phyloP scores from a whole-genome alignment of 129 eudicot species.

The Heracleum sosnowskyi region DNA sequence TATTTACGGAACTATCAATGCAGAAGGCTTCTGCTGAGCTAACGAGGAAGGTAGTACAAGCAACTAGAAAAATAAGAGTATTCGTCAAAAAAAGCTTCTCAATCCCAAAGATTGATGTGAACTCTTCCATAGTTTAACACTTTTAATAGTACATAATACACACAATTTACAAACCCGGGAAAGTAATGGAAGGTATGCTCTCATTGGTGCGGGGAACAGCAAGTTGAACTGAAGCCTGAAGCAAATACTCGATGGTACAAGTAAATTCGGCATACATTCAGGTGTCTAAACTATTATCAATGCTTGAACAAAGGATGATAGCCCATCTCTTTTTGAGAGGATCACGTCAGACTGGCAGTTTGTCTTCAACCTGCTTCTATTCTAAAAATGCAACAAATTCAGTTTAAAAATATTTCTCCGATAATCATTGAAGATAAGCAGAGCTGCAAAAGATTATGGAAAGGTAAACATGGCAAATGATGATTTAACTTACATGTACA shows the following conservation, averaged over 20 bases:
- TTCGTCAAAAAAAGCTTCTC: neutral
- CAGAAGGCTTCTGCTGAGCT: neutral
- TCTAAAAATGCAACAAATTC: conserved; percentile 5
- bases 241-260: neutral
- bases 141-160: neutral
- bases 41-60: neutral
- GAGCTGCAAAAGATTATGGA: neutral
- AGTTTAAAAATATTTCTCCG: neutral
- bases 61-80: neutral
- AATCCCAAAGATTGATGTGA: neutral
- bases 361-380: conserved; percentile 17
- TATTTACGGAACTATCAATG: too few relatives aligned
- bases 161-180: neutral
- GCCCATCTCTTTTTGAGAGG: neutral
- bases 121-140: neutral
- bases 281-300: neutral
- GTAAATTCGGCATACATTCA: neutral
- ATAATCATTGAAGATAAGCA: neutral
- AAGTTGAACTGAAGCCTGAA: neutral
- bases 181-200: neutral
- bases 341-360: neutral
- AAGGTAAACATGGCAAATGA: neutral
- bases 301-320: neutral
- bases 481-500: conserved; percentile 9
- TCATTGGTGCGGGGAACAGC: neutral